Evolutionary conservation across 2,329 filamentous ascomycete genomes (phyloP).

Genomic region (Diaporthe amygdali): DNA sequence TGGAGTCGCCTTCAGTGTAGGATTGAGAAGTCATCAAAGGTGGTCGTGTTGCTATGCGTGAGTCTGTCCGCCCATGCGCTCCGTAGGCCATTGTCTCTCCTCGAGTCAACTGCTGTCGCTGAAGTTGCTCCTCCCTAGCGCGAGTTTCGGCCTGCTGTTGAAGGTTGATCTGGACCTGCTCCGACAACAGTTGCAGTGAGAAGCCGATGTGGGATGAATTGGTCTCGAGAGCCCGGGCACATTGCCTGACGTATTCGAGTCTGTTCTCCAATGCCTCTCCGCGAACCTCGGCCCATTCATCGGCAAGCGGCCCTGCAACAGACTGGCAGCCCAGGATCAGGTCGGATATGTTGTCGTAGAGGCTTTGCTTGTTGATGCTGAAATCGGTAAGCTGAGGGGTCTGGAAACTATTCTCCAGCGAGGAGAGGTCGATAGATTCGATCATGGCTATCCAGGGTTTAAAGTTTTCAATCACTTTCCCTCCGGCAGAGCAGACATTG

Average conservation of each 20-base stretch:
- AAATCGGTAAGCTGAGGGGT: conserved; percentile 89
- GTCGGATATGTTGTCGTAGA: conserved; percentile 93
- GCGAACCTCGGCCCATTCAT: conserved; percentile 95
- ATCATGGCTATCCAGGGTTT: conserved; percentile 88
- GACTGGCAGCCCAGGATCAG: conserved; percentile 86
- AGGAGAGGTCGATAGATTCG: conserved; percentile 88
- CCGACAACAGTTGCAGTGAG: conserved; percentile 84
- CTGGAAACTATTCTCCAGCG: conserved; percentile 77
- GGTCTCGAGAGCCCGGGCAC: conserved; percentile 81
- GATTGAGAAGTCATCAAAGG: conserved; percentile 63
- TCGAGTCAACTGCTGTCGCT: conserved; percentile 60
- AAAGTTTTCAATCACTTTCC: conserved; percentile 85
- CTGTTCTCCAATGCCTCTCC: conserved; percentile 89
- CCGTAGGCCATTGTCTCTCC: conserved; percentile 62
- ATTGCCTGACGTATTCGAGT: conserved; percentile 78
- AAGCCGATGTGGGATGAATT: conserved; percentile 88
- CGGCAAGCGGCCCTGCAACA: conserved; percentile 87
- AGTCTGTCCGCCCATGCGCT: conserved; percentile 62
- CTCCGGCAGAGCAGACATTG: conserved; percentile 77
- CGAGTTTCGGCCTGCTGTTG: conserved; percentile 53
- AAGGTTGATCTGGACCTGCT: conserved; percentile 70
- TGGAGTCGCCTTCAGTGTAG: conserved; percentile 65
- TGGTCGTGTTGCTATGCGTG: conserved; percentile 56
- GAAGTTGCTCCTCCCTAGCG: conserved; percentile 49
- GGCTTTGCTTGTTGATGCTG: conserved; percentile 85